Percentiles rank a stretch among this genome's conserved stretches.
Evolutionary conservation across 2,329 filamentous ascomycete species (phyloP).

Genomic region (Neofusicoccum cordaticola): DNA sequence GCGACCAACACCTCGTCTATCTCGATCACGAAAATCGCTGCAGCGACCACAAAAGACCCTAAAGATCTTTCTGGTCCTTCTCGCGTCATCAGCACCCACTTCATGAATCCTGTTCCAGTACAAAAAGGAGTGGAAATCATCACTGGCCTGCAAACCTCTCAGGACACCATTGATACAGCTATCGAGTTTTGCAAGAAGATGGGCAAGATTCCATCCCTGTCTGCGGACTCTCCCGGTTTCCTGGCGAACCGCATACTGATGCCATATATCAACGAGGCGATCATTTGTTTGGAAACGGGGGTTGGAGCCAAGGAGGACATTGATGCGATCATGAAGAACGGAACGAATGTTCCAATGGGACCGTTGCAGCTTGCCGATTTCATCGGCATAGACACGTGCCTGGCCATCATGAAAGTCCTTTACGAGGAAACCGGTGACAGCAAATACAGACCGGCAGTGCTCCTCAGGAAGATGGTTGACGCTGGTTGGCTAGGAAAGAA

Average conservation of each 20-base stretch:
- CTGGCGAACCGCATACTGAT: conserved; percentile 95
- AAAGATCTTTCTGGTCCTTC: conserved; percentile 78
- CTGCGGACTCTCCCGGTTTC: conserved; percentile 89
- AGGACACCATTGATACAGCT: conserved; percentile 75
- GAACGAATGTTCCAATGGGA: conserved; percentile 97
- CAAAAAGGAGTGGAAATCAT: conserved; percentile 99
- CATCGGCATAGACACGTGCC: conserved; percentile 92
- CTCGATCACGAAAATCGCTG: conserved; percentile 92
- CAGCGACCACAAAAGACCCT: conserved; percentile 74
- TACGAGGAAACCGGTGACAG: conserved; percentile 89
- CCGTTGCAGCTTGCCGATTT: conserved; percentile 92
- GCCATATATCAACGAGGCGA: conserved; percentile 98
- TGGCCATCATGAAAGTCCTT: conserved; percentile 95
- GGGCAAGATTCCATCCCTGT: conserved; percentile 87
- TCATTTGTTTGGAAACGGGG: conserved; percentile 92
- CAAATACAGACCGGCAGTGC: conserved; percentile 87
- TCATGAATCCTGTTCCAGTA: conserved; percentile 98
- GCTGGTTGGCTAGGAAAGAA: conserved; percentile 98
- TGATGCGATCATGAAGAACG: conserved; percentile 98
- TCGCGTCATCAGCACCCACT: conserved; percentile 91
- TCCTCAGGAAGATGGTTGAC: conserved; percentile 93
- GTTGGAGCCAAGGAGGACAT: conserved; percentile 88
- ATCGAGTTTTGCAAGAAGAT: conserved; percentile 84
- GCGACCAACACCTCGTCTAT: conserved; percentile 99
- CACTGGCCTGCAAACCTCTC: conserved; percentile 84